These are phyloP conservation scores for Pseudoscleropodium purum DNA, from an alignment of 225 moss, liverwort and hornwort species.

Conservation along the genomic window DNA sequence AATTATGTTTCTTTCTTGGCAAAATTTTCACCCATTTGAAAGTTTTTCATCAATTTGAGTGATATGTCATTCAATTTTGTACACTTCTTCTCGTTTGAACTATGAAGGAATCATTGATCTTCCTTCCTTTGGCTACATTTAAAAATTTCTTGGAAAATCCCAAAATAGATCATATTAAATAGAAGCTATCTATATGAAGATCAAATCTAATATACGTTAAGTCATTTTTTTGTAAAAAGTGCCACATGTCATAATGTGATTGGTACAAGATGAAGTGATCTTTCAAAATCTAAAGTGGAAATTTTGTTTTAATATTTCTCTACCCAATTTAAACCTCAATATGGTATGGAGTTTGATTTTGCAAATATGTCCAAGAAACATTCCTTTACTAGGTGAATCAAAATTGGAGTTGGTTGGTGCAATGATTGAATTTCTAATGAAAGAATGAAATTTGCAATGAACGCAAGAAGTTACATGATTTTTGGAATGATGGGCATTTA, in stretches of 20 bases:
- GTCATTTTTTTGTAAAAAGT: no score
- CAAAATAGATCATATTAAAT: not conserved
- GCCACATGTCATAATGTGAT: not conserved
- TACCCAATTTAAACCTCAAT: not conserved
- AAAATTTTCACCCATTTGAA: not conserved
- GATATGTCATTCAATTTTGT: not conserved
- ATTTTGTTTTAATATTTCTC: not conserved
- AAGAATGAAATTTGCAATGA: no score
- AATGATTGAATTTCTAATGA: not conserved
- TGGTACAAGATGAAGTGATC: not conserved
- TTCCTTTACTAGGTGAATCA: no score
- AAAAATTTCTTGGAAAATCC: not conserved
- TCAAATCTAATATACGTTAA: not conserved
- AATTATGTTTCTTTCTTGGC: accelerated
- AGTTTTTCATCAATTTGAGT: not conserved
- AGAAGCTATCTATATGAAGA: not conserved
- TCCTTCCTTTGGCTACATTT: accelerated
- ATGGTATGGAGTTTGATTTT: not conserved
- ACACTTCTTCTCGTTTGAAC: not conserved
- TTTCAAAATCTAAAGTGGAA: accelerated
- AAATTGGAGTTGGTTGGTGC: not conserved
- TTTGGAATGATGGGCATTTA: not conserved
- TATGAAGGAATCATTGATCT: not conserved
- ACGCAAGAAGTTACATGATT: not conserved
- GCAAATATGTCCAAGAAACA: not conserved